Conservation (phyloP, 2,329 filamentous ascomycete species). For the Pseudonectria buxi region DNA sequence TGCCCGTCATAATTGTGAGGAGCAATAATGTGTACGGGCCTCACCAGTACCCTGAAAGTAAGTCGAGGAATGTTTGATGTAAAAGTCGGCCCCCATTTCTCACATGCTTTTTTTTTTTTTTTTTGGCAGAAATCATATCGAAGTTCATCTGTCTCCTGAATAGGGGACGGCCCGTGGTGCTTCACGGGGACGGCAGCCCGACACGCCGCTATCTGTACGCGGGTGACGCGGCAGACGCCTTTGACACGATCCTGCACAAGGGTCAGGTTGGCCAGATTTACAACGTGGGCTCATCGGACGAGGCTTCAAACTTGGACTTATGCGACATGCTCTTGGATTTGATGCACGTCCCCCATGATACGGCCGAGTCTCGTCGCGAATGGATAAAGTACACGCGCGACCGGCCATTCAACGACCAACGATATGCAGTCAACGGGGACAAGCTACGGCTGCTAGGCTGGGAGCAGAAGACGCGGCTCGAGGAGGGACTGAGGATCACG, state of each 20-base stretch:
- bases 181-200: conserved; percentile 71
- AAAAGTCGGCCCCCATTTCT: neutral
- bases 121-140: conserved; percentile 66
- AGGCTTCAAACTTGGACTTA: conserved; percentile 67
- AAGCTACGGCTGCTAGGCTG: conserved; percentile 63
- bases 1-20: conserved; percentile 72
- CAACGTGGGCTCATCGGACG: conserved; percentile 73
- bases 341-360: conserved; percentile 49
- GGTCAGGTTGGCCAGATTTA: conserved; percentile 70
- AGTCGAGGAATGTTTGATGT: conserved; percentile 28
- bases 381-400: conserved; percentile 72
- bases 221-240: conserved; percentile 71
- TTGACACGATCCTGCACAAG: conserved; percentile 77
- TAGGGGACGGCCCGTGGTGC: conserved; percentile 57
- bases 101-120: neutral
- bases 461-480: conserved; percentile 60
- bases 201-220: conserved; percentile 73
- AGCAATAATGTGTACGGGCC: conserved; percentile 84
- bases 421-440: conserved; percentile 64
- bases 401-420: conserved; percentile 69
- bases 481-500: conserved; percentile 55
- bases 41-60: conserved; percentile 78
- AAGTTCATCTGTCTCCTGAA: conserved; percentile 72
- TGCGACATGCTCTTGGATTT: conserved; percentile 58
- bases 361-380: conserved; percentile 47